A percentile compares a stretch with the other conserved stretches of the same genome.
phyloP scores from a whole-genome alignment of 164 flowering plant species.

The Vitis labrusca region DNA sequence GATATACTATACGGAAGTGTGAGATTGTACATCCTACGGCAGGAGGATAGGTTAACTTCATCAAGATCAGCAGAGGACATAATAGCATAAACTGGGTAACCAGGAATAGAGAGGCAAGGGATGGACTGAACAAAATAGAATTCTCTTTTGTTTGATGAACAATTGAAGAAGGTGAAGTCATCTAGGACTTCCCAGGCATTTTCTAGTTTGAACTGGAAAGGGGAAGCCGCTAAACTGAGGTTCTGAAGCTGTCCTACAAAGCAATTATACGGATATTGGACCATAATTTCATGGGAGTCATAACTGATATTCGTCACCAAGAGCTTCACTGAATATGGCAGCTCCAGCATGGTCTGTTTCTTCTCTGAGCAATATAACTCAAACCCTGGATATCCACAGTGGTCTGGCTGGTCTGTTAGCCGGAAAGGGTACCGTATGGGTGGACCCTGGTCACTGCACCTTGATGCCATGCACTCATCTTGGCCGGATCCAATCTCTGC shows the following conservation, averaged over 20 bases:
- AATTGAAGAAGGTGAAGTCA: conserved; percentile 18
- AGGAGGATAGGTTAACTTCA: no score
- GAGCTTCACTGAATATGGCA: conserved; percentile 15
- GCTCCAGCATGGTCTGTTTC: conserved; percentile 16
- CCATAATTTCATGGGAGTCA: conserved; percentile 5
- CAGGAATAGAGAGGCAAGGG: no score
- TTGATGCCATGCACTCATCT: background rate
- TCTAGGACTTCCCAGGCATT: no score
- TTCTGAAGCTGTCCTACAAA: conserved; percentile 7
- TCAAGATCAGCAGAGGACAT: no score
- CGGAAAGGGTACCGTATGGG: conserved; percentile 28
- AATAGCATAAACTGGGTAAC: no score
- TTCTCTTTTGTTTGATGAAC: background rate
- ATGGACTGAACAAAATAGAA: no score
- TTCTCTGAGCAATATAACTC: conserved; percentile 16
- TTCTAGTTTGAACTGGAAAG: no score
- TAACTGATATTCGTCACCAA: conserved; percentile 21
- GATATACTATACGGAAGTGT: no score
- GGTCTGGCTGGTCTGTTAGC: conserved; percentile 13
- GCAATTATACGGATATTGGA: conserved; percentile 11
- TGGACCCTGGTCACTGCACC: background rate
- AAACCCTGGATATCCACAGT: conserved; percentile 36
- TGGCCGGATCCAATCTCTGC: background rate
- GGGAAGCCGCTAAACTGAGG: no score
- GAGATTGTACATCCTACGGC: no score